Evolutionary conservation across 331 rosid genomes (phyloP), one percentile per base, ranked within the genome.

Genomic region (Stylosanthes scabra): DNA sequence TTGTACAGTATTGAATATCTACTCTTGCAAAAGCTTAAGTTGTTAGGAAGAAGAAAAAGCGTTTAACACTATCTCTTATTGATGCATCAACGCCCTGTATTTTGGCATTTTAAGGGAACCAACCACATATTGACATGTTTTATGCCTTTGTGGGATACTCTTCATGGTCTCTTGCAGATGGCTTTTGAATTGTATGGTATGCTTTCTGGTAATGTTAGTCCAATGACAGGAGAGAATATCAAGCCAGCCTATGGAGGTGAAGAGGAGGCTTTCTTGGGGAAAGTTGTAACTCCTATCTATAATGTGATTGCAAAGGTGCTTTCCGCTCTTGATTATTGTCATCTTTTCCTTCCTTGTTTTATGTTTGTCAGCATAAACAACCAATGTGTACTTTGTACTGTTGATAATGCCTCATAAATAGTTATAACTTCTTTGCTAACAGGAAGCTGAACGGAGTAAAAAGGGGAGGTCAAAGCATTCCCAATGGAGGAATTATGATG

Each of bases 221-320:
- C 99, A 72, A 84, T 87, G 97, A 91, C 99, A 5, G 99, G 99
- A 42, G 99, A 94, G 83, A 94, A 90, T 75, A 86, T 94, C 69
- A 91, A 94, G 80, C 99, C 99, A 57, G 99, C 99, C 42, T 94
- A 94, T 86, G 99, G 99, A 62, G 97, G 99, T 68, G 97, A 89
- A 80, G 92, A 88, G 58, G 99, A 94, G 84, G 96, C 97, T 64
- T 94, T 89, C 85, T 79, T 94, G 66, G 80, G 74, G 49, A 91
- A 89, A 89, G 97, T 94, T 75, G 97, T 94, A 60, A 91, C 97
- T 70, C 99, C 99, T 28, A 94, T 94, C 66, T 94, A 94, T 81
- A 34, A 80, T 65, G 99, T 94, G 85, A 91, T 94, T 77, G 99
- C 96, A 34, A 81, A 90, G 97, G 99, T 94, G 46, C 73, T 66